Evolutionary conservation across 2,329 filamentous ascomycete genomes (phyloP).

Genomic region (Penicillium hesseltinei): DNA sequence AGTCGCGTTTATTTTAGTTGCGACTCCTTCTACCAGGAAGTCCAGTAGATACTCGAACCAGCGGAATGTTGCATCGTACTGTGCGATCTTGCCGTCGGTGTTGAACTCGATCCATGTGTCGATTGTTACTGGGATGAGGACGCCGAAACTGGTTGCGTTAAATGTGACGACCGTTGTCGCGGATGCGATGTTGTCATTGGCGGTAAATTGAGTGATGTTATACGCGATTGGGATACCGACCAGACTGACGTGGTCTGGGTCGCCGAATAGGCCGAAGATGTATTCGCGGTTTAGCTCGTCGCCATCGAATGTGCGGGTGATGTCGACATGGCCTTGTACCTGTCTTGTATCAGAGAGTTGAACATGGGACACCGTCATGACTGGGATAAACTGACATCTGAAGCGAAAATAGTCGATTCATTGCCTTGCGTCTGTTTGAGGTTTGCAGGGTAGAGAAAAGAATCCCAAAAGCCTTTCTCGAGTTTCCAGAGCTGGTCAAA

Average conservation of each 20-base stretch:
- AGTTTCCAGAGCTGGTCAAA: constrained; percentile 26
- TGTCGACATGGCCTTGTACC: constrained; percentile 29
- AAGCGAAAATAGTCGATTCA: constrained; percentile 21
- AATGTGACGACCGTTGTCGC: constrained; percentile 26
- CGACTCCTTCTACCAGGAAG: constrained; percentile 14
- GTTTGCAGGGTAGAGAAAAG: constrained; percentile 28
- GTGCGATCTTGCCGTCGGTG: constrained; percentile 20
- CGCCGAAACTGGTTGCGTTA: constrained; percentile 25
- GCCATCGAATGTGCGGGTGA: constrained; percentile 27
- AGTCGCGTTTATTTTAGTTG: constrained; percentile 19
- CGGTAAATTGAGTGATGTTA: constrained; percentile 27
- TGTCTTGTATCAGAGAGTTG: not conserved
- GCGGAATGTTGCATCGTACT: constrained; percentile 28
- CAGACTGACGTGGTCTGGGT: constrained; percentile 19
- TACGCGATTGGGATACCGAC: constrained; percentile 25
- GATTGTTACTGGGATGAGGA: constrained; percentile 25
- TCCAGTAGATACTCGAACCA: constrained; percentile 28
- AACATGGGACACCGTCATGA: not conserved
- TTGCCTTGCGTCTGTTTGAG: constrained; percentile 23
- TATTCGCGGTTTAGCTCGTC: constrained; percentile 30
- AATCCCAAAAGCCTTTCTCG: constrained; percentile 25
- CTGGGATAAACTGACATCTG: constrained; percentile 14
- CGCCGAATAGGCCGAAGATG: constrained; percentile 28
- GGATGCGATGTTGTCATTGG: constrained; percentile 22
- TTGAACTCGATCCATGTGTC: constrained; percentile 30